Conservation (phyloP, 768 basidiomycete species). For the Grammothele lineata region DNA sequence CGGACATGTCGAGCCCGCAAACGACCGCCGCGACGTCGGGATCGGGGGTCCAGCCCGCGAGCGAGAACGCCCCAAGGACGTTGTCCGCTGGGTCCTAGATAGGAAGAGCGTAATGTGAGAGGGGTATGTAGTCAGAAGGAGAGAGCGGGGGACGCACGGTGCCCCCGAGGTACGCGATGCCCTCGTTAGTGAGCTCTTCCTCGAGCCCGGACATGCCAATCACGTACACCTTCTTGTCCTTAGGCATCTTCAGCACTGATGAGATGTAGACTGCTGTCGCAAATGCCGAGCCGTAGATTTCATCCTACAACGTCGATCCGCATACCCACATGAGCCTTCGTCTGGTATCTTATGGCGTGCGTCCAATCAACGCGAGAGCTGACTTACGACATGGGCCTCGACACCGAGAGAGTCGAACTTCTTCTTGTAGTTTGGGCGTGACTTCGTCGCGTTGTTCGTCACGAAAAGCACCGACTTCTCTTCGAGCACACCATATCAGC, state of each 20-base stretch:
- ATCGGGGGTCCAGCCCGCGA: constrained; percentile 71
- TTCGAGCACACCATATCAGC: constrained; percentile 23
- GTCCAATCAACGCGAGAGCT: background rate
- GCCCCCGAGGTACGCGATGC: constrained; percentile 76
- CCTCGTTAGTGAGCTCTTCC: constrained; percentile 89
- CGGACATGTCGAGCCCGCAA: constrained; percentile 82
- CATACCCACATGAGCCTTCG: too few relatives aligned
- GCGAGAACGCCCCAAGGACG: constrained; percentile 62
- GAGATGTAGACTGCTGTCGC: constrained; percentile 83
- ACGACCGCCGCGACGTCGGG: constrained; percentile 85
- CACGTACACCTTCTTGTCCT: constrained; percentile 92
- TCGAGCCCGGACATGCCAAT: constrained; percentile 91
- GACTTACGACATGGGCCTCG: constrained; percentile 75
- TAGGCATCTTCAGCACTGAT: constrained; percentile 82
- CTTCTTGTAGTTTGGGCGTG: constrained; percentile 77
- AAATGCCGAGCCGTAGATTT: constrained; percentile 95
- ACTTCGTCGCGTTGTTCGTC: constrained; percentile 97
- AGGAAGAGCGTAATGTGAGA: background rate
- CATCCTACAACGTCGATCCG: too few relatives aligned
- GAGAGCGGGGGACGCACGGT: constrained; percentile 50
- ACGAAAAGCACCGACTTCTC: constrained; percentile 89
- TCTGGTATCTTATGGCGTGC: too few relatives aligned
- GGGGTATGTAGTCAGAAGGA: constrained; percentile 1
- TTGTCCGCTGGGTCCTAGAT: constrained; percentile 80
- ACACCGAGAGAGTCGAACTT: constrained; percentile 92